Evolutionary conservation across 352 stramenopile species (phyloP), one percentile per base, ranked within the genome.

Genomic region (Phytophthora fragariaefolia): DNA sequence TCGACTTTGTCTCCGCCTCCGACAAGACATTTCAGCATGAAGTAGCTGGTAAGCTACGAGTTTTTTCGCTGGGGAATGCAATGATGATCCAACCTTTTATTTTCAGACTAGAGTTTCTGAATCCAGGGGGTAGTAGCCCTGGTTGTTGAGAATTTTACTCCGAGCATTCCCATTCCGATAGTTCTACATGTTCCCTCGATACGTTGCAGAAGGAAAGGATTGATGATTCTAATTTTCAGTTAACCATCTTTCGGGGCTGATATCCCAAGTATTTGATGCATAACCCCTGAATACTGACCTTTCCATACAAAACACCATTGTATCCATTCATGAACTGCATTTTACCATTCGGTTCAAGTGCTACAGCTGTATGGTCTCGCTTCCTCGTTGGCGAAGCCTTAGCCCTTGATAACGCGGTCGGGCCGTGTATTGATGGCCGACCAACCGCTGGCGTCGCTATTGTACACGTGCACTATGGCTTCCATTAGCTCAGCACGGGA

Each of bases 31-130:
- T 20, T 15, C 36, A 48, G 28, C 28, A 50, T n/a, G 26, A 1
- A 10, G 6, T 48, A 28, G 1, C n/a, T 15, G 28, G 6, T n/a
- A 46, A 32, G 8, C n/a, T n/a, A n/a, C 12, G 2, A 23, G 5
- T 36, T 8, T 28, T 53, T 13, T 32, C 7, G 8, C 18, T 22
- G 2, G 26, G 32, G 68, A 85, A 83, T 91, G 83, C 84, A 76
- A 77, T 93, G 86, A 95, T 80, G 86, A 95, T 83, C 73, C 60
- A 77, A 69, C 56, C 77, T 91, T 84, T 77, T 54, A 69, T 84
- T 93, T 92, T 95, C 86, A 95, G 84, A 95, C 85, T 95, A 95
- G 84, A 95, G 86, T 95, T 95, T 93, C 86, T 93, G 84, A 95
- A 90, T 80, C 79, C 76, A 72, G 76, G 85, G 78, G 83, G 84